Evolutionary conservation across 2,329 filamentous ascomycete species (phyloP), one percentile per base, ranked within the genome.

Genomic region (Fusarium buharicum): DNA sequence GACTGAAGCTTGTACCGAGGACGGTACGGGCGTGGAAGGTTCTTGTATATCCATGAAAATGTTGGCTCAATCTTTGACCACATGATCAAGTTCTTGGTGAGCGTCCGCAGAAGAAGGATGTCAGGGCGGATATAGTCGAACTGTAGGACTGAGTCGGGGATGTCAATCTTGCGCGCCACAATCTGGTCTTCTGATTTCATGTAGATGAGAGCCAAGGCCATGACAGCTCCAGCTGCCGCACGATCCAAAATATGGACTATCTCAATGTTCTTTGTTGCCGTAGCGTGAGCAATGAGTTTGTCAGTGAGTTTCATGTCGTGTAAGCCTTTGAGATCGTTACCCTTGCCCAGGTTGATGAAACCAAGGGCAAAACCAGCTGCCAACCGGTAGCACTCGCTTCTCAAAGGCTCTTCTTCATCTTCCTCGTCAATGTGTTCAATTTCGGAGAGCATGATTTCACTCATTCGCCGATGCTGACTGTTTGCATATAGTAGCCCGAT

Each of bases 381-480:
- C 31, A 99, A 83, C 36, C 96, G 88, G 75, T 99, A 99, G n/a
- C 93, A 93, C 78, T 99, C 95, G 72, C 96, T 94, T 20, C 94
- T 88, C 44, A 98, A 78, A 18, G 88, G 88, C 69, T 97, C 92
- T 54, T 93, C 90, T 57, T 97, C 93, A 49, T 94, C 90, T 33
- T 91, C 84, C 22, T 82, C 79, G 39, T 95, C 92, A 47, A 92
- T 84, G 62, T 93, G 90, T 73, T 97, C 93, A 59, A 99, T 95
- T 74, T 99, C 95, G 0, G 94, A 98, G 46, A 99, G 86, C 92
- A 99, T 97, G 16, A 98, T 92, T 74, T 99, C 95, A 72, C 93
- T 98, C 95, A 99, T 99, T 33, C 96, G 89, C 27, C 96, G 90
- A 77, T 99, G 96, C 71, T 98, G 94, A 24, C 93, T 97, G 73